Evolutionary conservation across 164 flowering plant genomes (phyloP).

Genomic region (Saururus chinensis): DNA sequence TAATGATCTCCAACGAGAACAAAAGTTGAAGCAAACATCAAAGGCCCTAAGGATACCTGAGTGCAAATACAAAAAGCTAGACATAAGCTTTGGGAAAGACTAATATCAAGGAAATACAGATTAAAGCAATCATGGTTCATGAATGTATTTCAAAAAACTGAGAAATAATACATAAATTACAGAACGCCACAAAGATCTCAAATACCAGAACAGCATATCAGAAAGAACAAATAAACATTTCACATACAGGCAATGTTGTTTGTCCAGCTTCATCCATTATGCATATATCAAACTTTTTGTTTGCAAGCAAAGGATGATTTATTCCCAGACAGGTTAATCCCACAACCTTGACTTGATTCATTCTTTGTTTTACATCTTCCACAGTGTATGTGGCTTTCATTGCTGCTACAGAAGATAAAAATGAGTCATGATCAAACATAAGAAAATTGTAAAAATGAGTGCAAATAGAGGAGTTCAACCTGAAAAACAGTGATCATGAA

Average conservation of each 20-base stretch:
- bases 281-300: conserved; percentile 86
- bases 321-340: conserved; percentile 94
- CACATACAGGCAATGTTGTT: conserved; percentile 83
- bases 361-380: conserved; percentile 48
- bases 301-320: conserved; percentile 70
- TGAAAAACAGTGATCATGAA: conserved; percentile 65
- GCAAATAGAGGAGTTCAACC: conserved; percentile 34
- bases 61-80: not conserved
- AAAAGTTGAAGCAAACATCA: conserved; percentile 85
- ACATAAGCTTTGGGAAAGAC: not conserved
- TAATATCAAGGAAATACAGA: not conserved
- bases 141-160: not conserved
- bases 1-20: conserved; percentile 99
- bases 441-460: not conserved
- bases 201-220: not conserved
- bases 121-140: too few species aligned
- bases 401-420: conserved; percentile 26
- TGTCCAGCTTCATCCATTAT: conserved; percentile 99
- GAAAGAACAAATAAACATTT: not conserved
- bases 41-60: conserved; percentile 93
- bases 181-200: not conserved
- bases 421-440: not conserved
- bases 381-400: conserved; percentile 30
- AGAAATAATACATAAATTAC: not conserved
- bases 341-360: conserved; percentile 71